Conservation (phyloP, 495 filamentous ascomycete species). For the Aspergillus heteromorphus region DNA sequence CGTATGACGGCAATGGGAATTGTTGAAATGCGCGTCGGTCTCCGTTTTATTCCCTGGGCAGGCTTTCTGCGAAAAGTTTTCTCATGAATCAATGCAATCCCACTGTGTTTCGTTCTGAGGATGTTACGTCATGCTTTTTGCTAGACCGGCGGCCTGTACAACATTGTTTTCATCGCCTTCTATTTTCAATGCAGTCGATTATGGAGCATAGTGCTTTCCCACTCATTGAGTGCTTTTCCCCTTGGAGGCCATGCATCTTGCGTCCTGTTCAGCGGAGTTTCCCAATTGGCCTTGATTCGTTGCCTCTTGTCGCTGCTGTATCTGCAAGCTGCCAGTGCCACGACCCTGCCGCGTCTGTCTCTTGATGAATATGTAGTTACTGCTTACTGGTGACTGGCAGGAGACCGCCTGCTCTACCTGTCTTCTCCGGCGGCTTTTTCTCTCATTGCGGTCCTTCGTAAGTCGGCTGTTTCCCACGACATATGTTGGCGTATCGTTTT, state of each 20-base stretch:
- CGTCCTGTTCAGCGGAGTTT: not conserved
- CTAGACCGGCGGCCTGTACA: conserved; percentile 33
- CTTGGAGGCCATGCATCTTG: conserved; percentile 5
- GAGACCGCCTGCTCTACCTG: not conserved
- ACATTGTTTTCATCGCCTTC: conserved; percentile 21
- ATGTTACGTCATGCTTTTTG: conserved; percentile 30
- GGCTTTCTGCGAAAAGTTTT: conserved; percentile 48
- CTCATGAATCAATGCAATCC: conserved; percentile 40
- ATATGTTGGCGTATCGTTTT: conserved; percentile 2
- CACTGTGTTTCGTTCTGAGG: conserved; percentile 36
- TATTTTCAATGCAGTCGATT: conserved; percentile 21
- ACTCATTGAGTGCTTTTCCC: conserved; percentile 16
- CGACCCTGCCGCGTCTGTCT: conserved; percentile 10
- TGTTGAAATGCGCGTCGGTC: conserved; percentile 33
- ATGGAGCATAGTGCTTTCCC: conserved; percentile 18
- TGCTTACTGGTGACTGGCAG: not conserved
- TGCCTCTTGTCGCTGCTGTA: conserved; percentile 8
- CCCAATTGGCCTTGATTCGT: not conserved
- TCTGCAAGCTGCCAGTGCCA: conserved; percentile 6
- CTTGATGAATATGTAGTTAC: conserved; percentile 16
- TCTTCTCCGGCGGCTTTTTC: conserved; percentile 5
- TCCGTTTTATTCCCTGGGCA: conserved; percentile 42
- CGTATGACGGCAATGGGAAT: conserved; percentile 35
- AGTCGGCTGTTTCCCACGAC: conserved; percentile 1
- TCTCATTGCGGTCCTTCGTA: conserved; percentile 6